Conservation (phyloP, 257 asterid genomes). For the Solanum rostratum region DNA sequence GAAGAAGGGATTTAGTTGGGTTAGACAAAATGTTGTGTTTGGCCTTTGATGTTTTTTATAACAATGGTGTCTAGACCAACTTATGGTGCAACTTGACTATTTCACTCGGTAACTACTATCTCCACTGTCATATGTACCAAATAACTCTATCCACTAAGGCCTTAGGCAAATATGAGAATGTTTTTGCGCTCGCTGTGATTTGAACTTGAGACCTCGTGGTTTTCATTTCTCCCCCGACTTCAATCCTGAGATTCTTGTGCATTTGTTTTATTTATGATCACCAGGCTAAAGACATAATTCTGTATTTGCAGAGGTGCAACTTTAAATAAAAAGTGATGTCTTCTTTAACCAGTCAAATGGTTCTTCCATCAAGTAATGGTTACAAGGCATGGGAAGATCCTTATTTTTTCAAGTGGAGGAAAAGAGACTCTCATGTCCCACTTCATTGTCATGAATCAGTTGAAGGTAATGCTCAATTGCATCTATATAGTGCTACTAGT, state of each 20-base stretch:
- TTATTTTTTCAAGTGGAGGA: constrained; percentile 84
- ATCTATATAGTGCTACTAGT: neutral
- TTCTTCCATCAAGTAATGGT: constrained; percentile 45
- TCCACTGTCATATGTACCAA: neutral
- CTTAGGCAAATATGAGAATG: neutral
- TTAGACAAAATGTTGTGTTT: neutral
- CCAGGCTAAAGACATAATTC: neutral
- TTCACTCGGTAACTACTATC: neutral
- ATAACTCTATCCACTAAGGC: neutral
- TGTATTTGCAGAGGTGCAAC: neutral
- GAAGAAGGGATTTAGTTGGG: neutral
- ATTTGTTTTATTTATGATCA: neutral
- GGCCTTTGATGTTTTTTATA: neutral
- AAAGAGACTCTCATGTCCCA: constrained; percentile 87
- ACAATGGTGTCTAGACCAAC: neutral
- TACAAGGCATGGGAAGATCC: constrained; percentile 93
- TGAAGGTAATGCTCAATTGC: constrained; percentile 46
- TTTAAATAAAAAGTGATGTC: constrained; percentile 28
- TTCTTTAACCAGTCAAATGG: constrained; percentile 53
- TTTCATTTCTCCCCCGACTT: neutral
- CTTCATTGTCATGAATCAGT: constrained; percentile 81
- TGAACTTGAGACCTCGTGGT: neutral
- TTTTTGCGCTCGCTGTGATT: neutral
- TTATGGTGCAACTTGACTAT: neutral
- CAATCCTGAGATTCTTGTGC: neutral